Conservation (phyloP, 192 early-diverging fungal species). For the Jimgerdemannia flammicorona region DNA sequence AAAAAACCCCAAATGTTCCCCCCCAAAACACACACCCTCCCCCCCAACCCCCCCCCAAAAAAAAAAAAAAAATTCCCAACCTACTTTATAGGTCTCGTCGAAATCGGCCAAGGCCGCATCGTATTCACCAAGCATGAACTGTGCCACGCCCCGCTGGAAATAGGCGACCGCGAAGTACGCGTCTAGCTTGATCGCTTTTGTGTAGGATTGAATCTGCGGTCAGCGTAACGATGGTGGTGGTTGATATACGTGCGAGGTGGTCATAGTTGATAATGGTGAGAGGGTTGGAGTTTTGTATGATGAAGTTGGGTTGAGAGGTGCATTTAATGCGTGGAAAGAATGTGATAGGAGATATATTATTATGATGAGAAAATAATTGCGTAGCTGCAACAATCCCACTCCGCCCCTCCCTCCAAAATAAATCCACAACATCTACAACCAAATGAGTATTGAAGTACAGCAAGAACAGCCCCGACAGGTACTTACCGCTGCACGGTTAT, state of each 20-base stretch:
- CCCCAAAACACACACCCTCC: no score
- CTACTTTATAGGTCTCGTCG: slow-evolving; percentile 71
- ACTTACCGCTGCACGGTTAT: slow-evolving; percentile 82
- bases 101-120: slow-evolving; percentile 74
- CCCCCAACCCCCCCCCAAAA: no score
- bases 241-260: no score
- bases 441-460: not conserved
- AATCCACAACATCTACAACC: no score
- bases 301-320: not conserved
- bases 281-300: no score
- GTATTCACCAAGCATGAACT: slow-evolving; percentile 70
- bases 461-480: slow-evolving; percentile 2
- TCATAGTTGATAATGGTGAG: no score
- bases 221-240: not conserved
- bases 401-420: no score
- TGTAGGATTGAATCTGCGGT: slow-evolving; percentile 44
- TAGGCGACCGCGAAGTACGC: slow-evolving; percentile 88
- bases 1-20: no score
- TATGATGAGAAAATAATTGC: no score
- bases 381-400: no score
- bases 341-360: no score
- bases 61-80: slow-evolving; percentile 1
- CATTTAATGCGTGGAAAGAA: no score
- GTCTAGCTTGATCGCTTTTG: slow-evolving; percentile 74
- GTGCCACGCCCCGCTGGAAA: slow-evolving; percentile 87